Percentiles rank a stretch among this genome's conserved stretches.
These are phyloP conservation scores for Xylariaceae sp. DNA, from an alignment of 2,329 filamentous ascomycete species.

Conservation along the genomic window DNA sequence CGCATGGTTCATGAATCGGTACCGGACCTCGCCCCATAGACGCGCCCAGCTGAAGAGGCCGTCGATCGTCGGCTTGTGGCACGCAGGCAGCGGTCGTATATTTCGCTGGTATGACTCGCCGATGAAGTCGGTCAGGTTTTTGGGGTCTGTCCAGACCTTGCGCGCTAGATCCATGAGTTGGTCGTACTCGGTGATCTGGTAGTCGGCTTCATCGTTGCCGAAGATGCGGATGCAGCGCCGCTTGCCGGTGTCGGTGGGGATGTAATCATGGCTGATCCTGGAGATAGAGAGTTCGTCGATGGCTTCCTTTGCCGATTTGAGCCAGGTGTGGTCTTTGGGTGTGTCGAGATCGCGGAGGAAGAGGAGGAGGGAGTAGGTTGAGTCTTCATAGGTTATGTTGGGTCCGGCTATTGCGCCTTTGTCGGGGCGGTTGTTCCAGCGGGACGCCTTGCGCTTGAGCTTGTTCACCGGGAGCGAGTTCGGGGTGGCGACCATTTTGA, in stretches of 20 bases:
- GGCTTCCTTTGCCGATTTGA: no score
- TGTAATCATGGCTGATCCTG: slow-evolving; percentile 4
- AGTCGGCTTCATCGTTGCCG: neutral
- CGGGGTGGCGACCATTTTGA: neutral
- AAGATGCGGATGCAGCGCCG: neutral
- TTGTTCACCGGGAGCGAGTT: neutral
- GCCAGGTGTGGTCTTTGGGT: no score
- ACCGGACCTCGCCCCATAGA: slow-evolving; percentile 3
- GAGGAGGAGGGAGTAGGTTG: slow-evolving; percentile 2
- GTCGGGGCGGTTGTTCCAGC: slow-evolving; percentile 1
- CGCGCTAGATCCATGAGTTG: slow-evolving; percentile 1
- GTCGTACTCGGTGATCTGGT: neutral
- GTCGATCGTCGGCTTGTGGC: neutral
- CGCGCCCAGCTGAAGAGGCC: slow-evolving; percentile 3
- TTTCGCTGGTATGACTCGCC: neutral
- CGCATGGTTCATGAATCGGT: slow-evolving; percentile 9
- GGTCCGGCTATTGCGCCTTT: neutral
- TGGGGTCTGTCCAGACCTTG: neutral
- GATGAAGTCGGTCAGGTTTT: neutral
- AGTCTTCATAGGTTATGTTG: neutral
- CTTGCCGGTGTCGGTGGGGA: neutral
- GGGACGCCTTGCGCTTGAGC: slow-evolving; percentile 6
- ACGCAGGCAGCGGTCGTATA: neutral
- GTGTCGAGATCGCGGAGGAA: neutral
- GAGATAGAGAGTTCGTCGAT: no score